Conservation (phyloP, 1,139 yeast genomes). For the Scheffersomyces lignicola region DNA sequence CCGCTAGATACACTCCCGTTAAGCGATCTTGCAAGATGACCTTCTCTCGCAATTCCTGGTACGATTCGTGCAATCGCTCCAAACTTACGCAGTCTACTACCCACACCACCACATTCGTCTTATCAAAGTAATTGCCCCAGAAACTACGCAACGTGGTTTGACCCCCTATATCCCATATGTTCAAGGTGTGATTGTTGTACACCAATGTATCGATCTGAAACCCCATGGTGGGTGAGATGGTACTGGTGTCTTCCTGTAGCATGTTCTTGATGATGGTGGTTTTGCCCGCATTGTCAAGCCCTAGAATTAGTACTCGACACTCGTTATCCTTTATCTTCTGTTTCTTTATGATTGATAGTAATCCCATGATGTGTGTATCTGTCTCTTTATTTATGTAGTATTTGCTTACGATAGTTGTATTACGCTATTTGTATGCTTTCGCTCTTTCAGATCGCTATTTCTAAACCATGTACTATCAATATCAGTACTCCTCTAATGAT, state of each 20-base stretch:
- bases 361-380: too few species aligned
- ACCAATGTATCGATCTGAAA: conserved; percentile 48
- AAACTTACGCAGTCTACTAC: conserved; percentile 74
- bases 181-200: conserved; percentile 31
- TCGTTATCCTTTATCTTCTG: conserved; percentile 81
- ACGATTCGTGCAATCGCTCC: conserved; percentile 65
- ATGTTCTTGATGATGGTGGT: conserved; percentile 72
- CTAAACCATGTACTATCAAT: too few species aligned
- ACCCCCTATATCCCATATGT: conserved; percentile 89
- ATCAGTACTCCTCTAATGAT: too few species aligned
- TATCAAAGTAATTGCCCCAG: conserved; percentile 91
- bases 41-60: conserved; percentile 56
- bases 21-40: conserved; percentile 68
- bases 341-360: conserved; percentile 75
- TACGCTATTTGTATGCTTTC: too few species aligned
- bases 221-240: conserved; percentile 54
- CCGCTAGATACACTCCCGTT: conserved; percentile 60
- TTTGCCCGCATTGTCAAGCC: conserved; percentile 89
- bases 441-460: too few species aligned
- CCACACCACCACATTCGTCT: conserved; percentile 85
- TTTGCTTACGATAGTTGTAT: too few species aligned
- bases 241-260: conserved; percentile 47
- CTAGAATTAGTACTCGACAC: conserved; percentile 70
- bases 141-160: conserved; percentile 75
- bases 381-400: too few species aligned